Evolutionary conservation across 2,329 filamentous ascomycete genomes (phyloP).

Genomic region (Coniochaeta ligniaria): DNA sequence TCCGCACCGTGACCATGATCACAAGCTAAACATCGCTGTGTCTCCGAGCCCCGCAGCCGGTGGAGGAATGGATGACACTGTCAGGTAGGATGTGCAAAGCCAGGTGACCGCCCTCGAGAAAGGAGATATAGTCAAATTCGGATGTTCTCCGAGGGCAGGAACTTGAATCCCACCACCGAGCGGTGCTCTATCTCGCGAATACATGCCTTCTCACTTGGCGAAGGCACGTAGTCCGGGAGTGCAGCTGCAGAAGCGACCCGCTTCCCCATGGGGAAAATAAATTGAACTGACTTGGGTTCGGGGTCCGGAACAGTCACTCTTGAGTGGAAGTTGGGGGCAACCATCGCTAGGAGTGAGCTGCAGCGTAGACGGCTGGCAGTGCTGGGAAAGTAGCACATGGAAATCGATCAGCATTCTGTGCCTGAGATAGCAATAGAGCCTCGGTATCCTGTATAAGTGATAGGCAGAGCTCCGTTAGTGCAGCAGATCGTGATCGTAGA

Average conservation of each 20-base stretch:
- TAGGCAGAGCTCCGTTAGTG: neutral
- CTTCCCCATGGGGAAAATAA: conserved; percentile 2
- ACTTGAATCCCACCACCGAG: neutral
- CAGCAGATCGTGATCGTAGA: neutral
- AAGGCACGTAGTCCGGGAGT: neutral
- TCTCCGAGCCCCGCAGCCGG: neutral
- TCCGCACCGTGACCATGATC: neutral
- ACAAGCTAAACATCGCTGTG: neutral
- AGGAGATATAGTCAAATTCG: conserved; percentile 22
- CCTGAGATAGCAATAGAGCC: neutral
- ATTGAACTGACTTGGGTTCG: neutral
- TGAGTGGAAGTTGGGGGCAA: neutral
- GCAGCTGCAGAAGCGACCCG: neutral
- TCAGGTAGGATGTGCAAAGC: neutral
- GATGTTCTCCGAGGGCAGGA: neutral
- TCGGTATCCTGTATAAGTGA: neutral
- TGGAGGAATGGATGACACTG: neutral
- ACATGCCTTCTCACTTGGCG: neutral
- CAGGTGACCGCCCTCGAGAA: conserved; percentile 21
- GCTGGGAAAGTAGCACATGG: neutral
- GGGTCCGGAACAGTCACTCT: neutral
- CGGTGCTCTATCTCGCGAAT: neutral
- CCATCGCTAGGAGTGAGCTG: neutral
- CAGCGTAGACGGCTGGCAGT: neutral
- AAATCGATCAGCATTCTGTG: neutral